Evolutionary conservation across 495 filamentous ascomycete species (phyloP), one percentile per base, ranked within the genome.

Genomic region (Daldinia concentrica): DNA sequence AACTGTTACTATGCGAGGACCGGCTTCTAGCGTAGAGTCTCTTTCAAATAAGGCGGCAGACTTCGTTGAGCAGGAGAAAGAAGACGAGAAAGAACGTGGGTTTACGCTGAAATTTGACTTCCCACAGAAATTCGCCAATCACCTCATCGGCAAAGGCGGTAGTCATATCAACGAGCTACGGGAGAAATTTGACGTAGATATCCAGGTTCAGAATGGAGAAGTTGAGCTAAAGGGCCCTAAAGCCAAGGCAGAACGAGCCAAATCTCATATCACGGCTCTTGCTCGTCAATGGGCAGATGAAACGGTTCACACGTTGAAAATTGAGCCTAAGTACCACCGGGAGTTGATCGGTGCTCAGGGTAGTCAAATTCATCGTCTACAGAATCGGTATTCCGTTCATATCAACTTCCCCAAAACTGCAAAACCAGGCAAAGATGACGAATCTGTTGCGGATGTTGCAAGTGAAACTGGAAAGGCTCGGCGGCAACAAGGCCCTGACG

Each of bases 101-200:
- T 93, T 94, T 79, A 92, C 88, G 4, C 84, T 90, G 45, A 88
- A 88, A 41, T 98, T 97, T 68, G 93, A 95, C 60, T 99, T 94
- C 82, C 95, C 95, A 5, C 91, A 95, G 73, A 97, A 97, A 79
- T 96, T 89, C 69, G 93, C 94, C 62, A 96, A 96, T 75, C 90
- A 94, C 78, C 85, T 99, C 17, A 98, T 99, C 71, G 95, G 95
- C 64, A 93, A 91, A 78, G 88, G 89, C 41, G 95, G 95, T 26
- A 94, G 94, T 81, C 95, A 95, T 79, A 95, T 98, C 81, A 93
- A 92, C 67, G 94, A 96, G 76, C 84, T 97, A n/a, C 91, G 94
- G 17, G 95, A 98, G 34, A 93, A 95, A 77, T 97, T 96, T 72
- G 96, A 98, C 77, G 96, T 99, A 34, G 95, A 98, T 50, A 98